These are phyloP conservation scores for Puccinia triticina DNA, from an alignment of 1,284 basidiomycete species.

Conservation along the genomic window DNA sequence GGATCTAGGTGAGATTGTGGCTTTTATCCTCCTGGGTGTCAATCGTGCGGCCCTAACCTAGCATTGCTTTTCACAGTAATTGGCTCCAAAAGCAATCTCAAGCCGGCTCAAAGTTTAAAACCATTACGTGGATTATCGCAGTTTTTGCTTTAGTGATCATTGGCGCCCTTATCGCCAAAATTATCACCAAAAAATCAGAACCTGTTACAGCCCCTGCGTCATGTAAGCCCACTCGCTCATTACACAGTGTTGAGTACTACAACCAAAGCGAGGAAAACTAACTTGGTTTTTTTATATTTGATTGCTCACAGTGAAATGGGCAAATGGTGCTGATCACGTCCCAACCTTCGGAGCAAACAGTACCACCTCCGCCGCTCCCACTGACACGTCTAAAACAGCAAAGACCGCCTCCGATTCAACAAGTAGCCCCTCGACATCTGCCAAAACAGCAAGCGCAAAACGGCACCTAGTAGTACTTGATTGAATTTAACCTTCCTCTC, in stretches of 20 bases:
- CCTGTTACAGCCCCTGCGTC: constrained; percentile 1
- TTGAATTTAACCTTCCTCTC: background rate
- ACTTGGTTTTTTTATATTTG: background rate
- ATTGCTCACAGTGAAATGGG: constrained; percentile 27
- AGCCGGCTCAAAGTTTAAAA: constrained; percentile 40
- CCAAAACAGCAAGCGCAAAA: background rate
- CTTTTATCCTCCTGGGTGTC: too few species aligned
- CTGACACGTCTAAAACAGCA: background rate
- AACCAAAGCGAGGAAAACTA: too few species aligned
- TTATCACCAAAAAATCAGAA: constrained; percentile 11
- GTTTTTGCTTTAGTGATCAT: constrained; percentile 15
- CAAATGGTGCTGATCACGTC: constrained; percentile 16
- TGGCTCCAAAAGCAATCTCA: constrained; percentile 30
- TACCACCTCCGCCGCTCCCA: background rate
- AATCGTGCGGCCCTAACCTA: background rate
- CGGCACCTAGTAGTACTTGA: background rate
- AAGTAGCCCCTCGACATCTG: background rate
- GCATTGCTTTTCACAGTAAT: background rate
- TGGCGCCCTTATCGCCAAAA: background rate
- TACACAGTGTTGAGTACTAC: background rate
- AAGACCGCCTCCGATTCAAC: background rate
- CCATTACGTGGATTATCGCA: constrained; percentile 8
- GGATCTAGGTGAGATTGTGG: constrained; percentile 4
- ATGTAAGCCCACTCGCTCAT: background rate
- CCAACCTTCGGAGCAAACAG: constrained; percentile 35